Evolutionary conservation across 1,284 basidiomycete species (phyloP), one percentile per base, ranked within the genome.

Genomic region (Earliella scabrosa): DNA sequence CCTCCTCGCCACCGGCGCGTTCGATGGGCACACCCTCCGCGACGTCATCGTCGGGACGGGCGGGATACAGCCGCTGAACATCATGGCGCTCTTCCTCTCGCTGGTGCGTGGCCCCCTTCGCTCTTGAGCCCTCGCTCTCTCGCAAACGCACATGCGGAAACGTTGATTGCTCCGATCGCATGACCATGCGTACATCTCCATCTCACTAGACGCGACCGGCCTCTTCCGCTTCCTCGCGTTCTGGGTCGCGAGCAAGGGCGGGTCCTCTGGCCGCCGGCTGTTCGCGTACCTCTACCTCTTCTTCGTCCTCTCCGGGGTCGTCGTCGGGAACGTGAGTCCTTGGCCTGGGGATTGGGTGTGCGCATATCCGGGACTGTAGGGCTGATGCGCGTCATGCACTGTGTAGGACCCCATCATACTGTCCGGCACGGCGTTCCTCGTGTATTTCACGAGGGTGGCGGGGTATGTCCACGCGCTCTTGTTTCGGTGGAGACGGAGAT

Each of bases 151-250:
- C n/a, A n/a, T n/a, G n/a, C n/a, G n/a, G n/a, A n/a, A n/a, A n/a
- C n/a, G n/a, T n/a, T n/a, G n/a, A n/a, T n/a, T n/a, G n/a, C n/a
- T n/a, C n/a, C n/a, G n/a, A n/a, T n/a, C n/a, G n/a, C n/a, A n/a
- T 13, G 13, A 24, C 10, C 24, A 84, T 81, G 95, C 95, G 0
- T 99, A 98, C 75, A 91, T 98, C 76, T 88, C 96, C 3, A 90
- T 98, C 47, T 94, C 94, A 0, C 82, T 98, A 35, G 96, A 99
- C 68, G 83, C 90, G 8, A 95, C 95, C 0, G 96, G 97, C 2
- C 78, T 97, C 11, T 80, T 98, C 4, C 86, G 91, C 43, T 92
- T 89, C 45, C 85, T 95, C 1, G 95, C 96, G 0, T 94, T 93
- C 71, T 90, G 85, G 80, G 93, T 97, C 58, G 90, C 89, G 56